Base-by-base conservation (phyloP, 345 rosid genomes). In the Pugionium cornutum region DNA sequence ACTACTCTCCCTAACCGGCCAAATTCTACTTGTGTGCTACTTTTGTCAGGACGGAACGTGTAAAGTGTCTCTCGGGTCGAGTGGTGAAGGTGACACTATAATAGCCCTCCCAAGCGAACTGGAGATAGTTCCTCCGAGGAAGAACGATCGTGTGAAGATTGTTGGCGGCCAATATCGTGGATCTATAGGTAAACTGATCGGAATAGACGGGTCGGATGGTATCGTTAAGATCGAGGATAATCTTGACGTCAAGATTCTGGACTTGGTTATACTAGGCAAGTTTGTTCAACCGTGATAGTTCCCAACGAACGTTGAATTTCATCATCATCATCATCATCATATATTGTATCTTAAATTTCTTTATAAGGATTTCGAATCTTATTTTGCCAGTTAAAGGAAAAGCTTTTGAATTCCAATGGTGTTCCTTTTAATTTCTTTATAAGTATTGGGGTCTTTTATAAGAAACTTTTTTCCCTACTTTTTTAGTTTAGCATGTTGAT, bases 241-340 rank as follows among this genome's bases (percentile, higher is more conserved):
- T 42, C 86, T 92, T 25, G 98, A 92, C 32, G 97, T 92, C 35
- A 88, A 86, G 89, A 89, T 92, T 75, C 83, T 92, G 69, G 97
- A 75, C 52, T 72, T 92, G 79, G 86, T 65, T 44, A 74, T 84
- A 60, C 79, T 92, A 56, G 97, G 96, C 32, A 92, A 86, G 81
- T 67, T 84, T 70, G 72, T 59, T 44, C 59, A 70, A 66, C 40
- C 50, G 46, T 76, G 49, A 69, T 18, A 25, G 62, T 39, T 58
- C 18, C 26, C 45, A 26, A 31, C 34, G 4, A 18, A 48, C 32
- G 5, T 54, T 52, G 2, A 33, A 9, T 43, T 61, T 61, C 31
- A 45, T 60, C 31, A 7, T 34, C 18, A 18, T 18, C 18, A 18
- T 18, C 18, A 42, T 31, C 67, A 34, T 46, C 26, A 46, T 69